A percentile compares a stretch with the other conserved stretches of the same genome.
Conservation (phyloP, 805 yeast species). For the Phaffomyces thermotolerans region DNA sequence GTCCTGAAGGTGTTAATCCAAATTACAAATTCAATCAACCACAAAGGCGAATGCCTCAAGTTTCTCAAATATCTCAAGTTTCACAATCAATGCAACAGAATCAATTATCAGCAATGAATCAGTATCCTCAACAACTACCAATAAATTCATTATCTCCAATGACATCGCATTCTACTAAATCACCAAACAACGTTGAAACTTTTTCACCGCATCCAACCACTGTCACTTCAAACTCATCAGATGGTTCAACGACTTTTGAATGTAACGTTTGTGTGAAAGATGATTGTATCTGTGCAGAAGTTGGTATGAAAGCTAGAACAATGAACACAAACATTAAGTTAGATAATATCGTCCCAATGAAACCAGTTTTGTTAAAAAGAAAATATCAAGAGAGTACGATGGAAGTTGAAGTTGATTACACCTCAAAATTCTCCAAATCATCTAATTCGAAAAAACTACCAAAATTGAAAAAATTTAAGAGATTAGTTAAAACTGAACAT, state of each 20-base stretch:
- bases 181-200: slow-evolving; percentile 25
- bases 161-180: slow-evolving; percentile 38
- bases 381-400: slow-evolving; percentile 18
- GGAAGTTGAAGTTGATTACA: slow-evolving; percentile 47
- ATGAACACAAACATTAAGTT: slow-evolving; percentile 13
- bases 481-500: neutral
- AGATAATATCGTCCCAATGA: slow-evolving; percentile 46
- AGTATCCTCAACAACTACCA: slow-evolving; percentile 9
- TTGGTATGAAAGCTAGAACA: slow-evolving; percentile 23
- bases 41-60: slow-evolving; percentile 1
- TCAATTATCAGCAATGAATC: neutral
- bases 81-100: slow-evolving; percentile 2
- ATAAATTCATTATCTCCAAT: slow-evolving; percentile 24
- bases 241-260: slow-evolving; percentile 23
- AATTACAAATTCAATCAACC: slow-evolving; percentile 5
- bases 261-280: slow-evolving; percentile 68
- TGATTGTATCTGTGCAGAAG: slow-evolving; percentile 55
- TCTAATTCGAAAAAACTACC: slow-evolving; percentile 22
- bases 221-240: slow-evolving; percentile 16
- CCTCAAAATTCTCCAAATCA: slow-evolving; percentile 37
- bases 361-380: slow-evolving; percentile 55
- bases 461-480: slow-evolving; percentile 16
- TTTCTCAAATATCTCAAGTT: too few relatives aligned
- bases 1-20: slow-evolving; percentile 6
- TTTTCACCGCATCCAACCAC: slow-evolving; percentile 13